Evolutionary conservation across 1,284 basidiomycete species (phyloP), one percentile per base, ranked within the genome.

Genomic region (Puccinia novopanici): DNA sequence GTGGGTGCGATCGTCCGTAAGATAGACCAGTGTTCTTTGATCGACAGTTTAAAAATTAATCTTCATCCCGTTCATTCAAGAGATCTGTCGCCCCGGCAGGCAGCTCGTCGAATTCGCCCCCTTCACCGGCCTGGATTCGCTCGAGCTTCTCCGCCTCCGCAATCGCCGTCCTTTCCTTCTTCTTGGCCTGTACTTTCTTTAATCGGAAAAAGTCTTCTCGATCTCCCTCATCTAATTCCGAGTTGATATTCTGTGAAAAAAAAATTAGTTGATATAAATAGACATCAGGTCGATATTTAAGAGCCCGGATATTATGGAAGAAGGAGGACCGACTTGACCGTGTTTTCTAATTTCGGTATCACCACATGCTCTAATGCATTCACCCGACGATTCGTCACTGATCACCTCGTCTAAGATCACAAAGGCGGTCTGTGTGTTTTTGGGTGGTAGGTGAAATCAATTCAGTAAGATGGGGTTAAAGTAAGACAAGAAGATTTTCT

Each of bases 331-430:
- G 80, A 82, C 34, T 92, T 93, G 88, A 99, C 94, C 8, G 97
- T 99, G 86, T 99, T 98, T 81, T 98, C 96, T 67, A 99, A 88
- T 71, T 92, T 89, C 17, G 97, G 97, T 81, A 99, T 98, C 84
- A 99, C 90, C 83, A 99, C 92, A 86, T 99, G 94, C 85, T 99
- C 97, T 84, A 99, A 97, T 4, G 97, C 97, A 84, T 99, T 99
- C 48, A 99, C 97, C 83, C 97, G 91, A 65, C 97, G 92, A 86
- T 98, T 99, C 40, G 97, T 99, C 63, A 96, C 94, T 76, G 85
- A 99, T 99, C 82, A 99, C 97, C 87, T 99, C 97, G 86, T 99
- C 97, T 37, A 99, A 90, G 83, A 99, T 98, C 78, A 93, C 96
- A 88, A 99, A 99, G 6, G 97, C 97, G 0, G 97, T 98, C 88